Evolutionary conservation across 805 yeast species (phyloP), one percentile per base, ranked within the genome.

Genomic region (Sungouiozyma ichnusensis): DNA sequence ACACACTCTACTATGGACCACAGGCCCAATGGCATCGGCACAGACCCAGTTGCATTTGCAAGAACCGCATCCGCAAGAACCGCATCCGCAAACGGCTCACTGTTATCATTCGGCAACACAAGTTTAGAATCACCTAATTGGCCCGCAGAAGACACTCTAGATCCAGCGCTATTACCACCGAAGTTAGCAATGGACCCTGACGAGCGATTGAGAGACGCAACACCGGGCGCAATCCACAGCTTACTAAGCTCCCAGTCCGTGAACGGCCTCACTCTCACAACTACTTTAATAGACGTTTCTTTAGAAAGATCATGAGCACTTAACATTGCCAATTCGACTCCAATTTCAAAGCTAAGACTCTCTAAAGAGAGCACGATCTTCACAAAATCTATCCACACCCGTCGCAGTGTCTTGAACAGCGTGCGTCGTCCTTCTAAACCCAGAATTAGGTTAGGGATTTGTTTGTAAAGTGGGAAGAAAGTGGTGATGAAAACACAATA

Each of bases 251-350:
- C 95, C 0, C 56, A 43, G 1, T 55, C 50, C 0, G 90, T 84
- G 64, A 86, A 85, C 2, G 96, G 96, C 43, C 96, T 67, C 6
- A 86, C 87, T 36, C 96, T 66, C 1, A 86, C 88, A 1, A 85
- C 81, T 11, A 83, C 92, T 3, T 76, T 71, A 36, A 82, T 80
- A 1, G 88, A 79, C 1, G 88, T 77, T 54, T 77, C 57, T 19
- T 54, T 20, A 14, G 46, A 16, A 13, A 39, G 42, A 14, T 18
- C 33, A 9, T 15, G 14, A 19, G 15, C 20, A 3, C 33, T 14
- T 16, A 33, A 16, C 17, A 9, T 6, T 17, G 13, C 3, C 14
- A 8, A 16, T 24, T 24, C 29, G 6, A 24, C 9, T 24, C 29
- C 29, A 24, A 24, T n/a, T n/a, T n/a, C n/a, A n/a, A n/a, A n/a